These are phyloP conservation scores for Fusarium pseudograminearum DNA, from an alignment of 2,329 filamentous ascomycete species.

Conservation along the genomic window DNA sequence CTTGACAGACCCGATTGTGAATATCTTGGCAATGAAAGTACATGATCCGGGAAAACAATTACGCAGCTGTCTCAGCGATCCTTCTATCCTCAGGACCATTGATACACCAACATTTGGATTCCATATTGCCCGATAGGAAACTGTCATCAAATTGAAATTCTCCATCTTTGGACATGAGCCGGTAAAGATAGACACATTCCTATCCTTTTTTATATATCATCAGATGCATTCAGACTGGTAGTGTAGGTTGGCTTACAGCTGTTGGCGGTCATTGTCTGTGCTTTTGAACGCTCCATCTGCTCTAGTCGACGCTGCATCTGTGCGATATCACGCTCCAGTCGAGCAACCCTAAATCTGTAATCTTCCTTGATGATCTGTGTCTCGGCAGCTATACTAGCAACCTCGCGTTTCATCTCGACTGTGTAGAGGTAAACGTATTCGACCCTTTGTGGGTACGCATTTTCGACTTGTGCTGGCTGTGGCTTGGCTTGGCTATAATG, in stretches of 20 bases:
- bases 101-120: fast-evolving
- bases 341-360: background rate
- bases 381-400: background rate
- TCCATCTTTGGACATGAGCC: too few species aligned
- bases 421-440: background rate
- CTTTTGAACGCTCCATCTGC: background rate
- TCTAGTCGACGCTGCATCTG: background rate
- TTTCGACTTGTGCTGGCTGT: background rate
- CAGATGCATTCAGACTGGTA: background rate
- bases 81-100: background rate
- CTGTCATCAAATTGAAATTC: background rate
- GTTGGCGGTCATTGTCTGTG: fast-evolving
- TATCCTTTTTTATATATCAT: background rate
- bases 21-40: too few species aligned
- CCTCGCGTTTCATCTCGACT: background rate
- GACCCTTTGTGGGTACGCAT: background rate
- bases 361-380: background rate
- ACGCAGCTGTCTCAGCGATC: fast-evolving
- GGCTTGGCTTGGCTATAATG: background rate
- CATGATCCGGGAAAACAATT: fast-evolving
- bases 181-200: background rate
- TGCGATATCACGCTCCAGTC: background rate
- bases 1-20: too few species aligned
- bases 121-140: background rate
- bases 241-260: background rate